phyloP scores from a whole-genome alignment of 1,139 yeast genomes.

The Pichia sp. region DNA sequence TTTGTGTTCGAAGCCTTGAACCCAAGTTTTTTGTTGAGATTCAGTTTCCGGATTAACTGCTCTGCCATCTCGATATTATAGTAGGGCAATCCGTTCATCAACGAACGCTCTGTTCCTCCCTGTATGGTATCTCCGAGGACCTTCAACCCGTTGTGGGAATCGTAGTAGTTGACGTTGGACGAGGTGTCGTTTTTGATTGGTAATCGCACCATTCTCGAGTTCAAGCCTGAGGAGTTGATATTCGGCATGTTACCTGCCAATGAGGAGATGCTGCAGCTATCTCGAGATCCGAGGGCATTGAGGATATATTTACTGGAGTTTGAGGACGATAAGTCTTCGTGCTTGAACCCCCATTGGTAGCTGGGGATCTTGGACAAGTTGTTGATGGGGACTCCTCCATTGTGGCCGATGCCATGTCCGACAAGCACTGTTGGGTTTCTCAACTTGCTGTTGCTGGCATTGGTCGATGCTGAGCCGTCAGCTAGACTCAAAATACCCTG shows the following conservation, averaged over 20 bases:
- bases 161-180: constrained; percentile 6
- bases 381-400: constrained; percentile 30
- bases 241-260: constrained; percentile 24
- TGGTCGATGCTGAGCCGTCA: not conserved
- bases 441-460: not conserved
- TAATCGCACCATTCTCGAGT: constrained; percentile 26
- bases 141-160: constrained; percentile 5
- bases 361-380: constrained; percentile 31
- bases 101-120: constrained; percentile 20
- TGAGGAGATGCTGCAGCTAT: constrained; percentile 26
- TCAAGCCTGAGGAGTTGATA: constrained; percentile 24
- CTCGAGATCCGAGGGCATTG: constrained; percentile 21
- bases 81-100: constrained; percentile 32
- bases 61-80: constrained; percentile 26
- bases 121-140: constrained; percentile 13
- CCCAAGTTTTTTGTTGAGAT: constrained; percentile 22
- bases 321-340: constrained; percentile 23
- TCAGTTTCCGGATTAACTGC: constrained; percentile 24
- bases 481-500: not conserved
- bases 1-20: constrained; percentile 22
- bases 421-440: constrained; percentile 20
- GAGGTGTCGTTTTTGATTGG: constrained; percentile 22
- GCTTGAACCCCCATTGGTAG: constrained; percentile 31
- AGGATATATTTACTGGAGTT: constrained; percentile 1
- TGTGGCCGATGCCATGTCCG: constrained; percentile 32